phyloP scores from a whole-genome alignment of 208 protist species.

The Leishmania mexicana region DNA sequence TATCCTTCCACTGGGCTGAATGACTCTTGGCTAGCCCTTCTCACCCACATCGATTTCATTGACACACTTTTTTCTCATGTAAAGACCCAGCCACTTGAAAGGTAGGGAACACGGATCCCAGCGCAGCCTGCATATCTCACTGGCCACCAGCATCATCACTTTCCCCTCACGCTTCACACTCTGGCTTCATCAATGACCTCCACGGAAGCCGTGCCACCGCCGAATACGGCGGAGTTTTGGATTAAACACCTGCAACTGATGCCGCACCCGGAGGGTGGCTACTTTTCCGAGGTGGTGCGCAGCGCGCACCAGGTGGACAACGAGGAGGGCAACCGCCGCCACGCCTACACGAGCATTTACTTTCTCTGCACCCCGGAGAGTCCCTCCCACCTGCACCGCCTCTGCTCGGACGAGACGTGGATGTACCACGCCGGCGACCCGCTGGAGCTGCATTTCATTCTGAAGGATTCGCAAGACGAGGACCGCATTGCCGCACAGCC shows the following conservation, averaged over 20 bases:
- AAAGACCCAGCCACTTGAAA: too few species aligned
- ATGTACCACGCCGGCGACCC: conserved; percentile 48
- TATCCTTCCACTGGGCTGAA: not conserved
- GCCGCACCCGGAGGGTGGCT: conserved; percentile 55
- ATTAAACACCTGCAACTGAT: conserved; percentile 40
- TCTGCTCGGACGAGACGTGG: conserved; percentile 57
- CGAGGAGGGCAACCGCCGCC: conserved; percentile 18
- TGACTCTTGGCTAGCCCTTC: not conserved
- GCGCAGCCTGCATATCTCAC: not conserved
- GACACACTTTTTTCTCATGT: too few species aligned
- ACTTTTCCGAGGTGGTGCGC: conserved; percentile 31
- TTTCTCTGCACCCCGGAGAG: conserved; percentile 48
- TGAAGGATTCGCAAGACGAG: conserved; percentile 30
- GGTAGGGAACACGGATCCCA: too few species aligned
- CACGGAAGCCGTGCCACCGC: not conserved
- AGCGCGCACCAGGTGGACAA: conserved; percentile 32
- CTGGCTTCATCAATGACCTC: not conserved
- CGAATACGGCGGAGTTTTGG: conserved; percentile 36
- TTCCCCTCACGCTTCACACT: not conserved
- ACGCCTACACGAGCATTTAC: conserved; percentile 56
- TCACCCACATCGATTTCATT: not conserved
- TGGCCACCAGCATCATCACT: not conserved
- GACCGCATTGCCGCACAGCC: conserved; percentile 18
- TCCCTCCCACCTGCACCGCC: conserved; percentile 62
- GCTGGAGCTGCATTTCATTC: conserved; percentile 46